Evolutionary conservation across 2,329 filamentous ascomycete species (phyloP), one percentile per base, ranked within the genome.

Genomic region (Cadophora gregata): DNA sequence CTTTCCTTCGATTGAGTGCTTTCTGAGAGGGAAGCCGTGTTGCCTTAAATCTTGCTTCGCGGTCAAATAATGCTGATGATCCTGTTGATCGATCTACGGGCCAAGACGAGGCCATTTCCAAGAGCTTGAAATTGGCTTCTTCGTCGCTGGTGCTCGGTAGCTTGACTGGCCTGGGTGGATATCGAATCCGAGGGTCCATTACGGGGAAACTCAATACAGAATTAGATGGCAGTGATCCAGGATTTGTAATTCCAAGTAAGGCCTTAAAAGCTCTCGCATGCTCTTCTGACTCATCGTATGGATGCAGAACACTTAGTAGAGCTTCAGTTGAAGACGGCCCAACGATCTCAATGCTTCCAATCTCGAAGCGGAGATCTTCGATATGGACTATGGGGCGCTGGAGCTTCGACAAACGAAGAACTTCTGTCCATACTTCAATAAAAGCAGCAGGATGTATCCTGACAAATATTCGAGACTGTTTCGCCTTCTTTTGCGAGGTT

Each of bases 391-490:
- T 79, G n/a, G 87, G 88, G 65, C 84, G 88, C 73, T 87, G 88
- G 19, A 83, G 80, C 73, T 89, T 90, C 1, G 86, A 83, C 6
- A 86, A 75, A 50, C 82, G 82, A 58, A 89, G 75, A 12, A 90
- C 66, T 70, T 89, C 83, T 59, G 85, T 83, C 89, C 89, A 91
- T 1, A 89, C 75, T 67, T 89, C 85, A 56, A 88, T 76, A 75
- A 91, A 95, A 7, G 91, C 90, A 24, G 93, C 90, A 1, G 96
- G 96, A 77, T 98, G 95, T 1, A 95, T 81, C 63, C 94, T 85
- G 61, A 97, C 78, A 64, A 95, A 88, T 0, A 92, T 76, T 68
- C 83, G 85, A 50, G 74, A 71, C 45, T 62, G 62, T 51, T 70
- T 63, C 62, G 65, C 64, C 60, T 83, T 81, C 72, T 81, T 84